phyloP scores from a whole-genome alignment of 2,329 filamentous ascomycete genomes.

The Beauveria asiatica region DNA sequence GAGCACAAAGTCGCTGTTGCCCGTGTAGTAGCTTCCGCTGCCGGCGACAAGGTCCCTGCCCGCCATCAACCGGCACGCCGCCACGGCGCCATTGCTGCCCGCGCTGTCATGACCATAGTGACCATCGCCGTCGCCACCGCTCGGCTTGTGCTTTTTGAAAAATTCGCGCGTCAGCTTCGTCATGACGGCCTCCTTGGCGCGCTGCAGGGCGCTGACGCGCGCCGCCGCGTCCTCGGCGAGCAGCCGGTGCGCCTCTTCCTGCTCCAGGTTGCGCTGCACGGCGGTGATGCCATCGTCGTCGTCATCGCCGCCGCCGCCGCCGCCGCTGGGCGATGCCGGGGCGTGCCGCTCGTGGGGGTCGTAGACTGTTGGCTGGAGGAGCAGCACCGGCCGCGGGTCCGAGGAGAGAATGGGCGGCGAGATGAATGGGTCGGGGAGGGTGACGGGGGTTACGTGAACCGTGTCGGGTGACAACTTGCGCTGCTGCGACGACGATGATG shows the following conservation, averaged over 20 bases:
- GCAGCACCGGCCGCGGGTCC: slow-evolving; percentile 42
- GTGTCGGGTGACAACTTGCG: slow-evolving; percentile 18
- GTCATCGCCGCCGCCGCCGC: not conserved
- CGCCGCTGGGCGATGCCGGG: slow-evolving; percentile 10
- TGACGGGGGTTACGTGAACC: slow-evolving; percentile 18
- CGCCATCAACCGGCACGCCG: slow-evolving; percentile 25
- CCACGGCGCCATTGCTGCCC: slow-evolving; percentile 22
- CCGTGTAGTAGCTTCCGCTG: slow-evolving; percentile 19
- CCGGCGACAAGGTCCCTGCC: slow-evolving; percentile 22
- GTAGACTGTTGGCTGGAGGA: slow-evolving; percentile 51
- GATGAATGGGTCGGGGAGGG: slow-evolving; percentile 31
- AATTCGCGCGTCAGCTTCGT: slow-evolving; percentile 49
- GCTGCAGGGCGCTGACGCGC: slow-evolving; percentile 45
- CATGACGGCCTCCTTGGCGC: slow-evolving; percentile 53
- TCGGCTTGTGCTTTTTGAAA: slow-evolving; percentile 24
- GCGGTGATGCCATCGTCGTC: slow-evolving; percentile 42
- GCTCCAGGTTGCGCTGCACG: slow-evolving; percentile 49
- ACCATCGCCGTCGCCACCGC: not conserved
- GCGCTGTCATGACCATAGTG: not conserved
- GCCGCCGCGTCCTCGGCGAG: slow-evolving; percentile 50
- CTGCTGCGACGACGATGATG: slow-evolving; percentile 5
- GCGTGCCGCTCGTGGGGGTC: slow-evolving; percentile 28
- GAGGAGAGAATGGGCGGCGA: slow-evolving; percentile 41
- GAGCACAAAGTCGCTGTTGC: slow-evolving; percentile 26
- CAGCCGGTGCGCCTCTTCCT: slow-evolving; percentile 46